phyloP scores from a whole-genome alignment of 2,329 filamentous ascomycete genomes.

The Colletotrichum tropicicola region DNA sequence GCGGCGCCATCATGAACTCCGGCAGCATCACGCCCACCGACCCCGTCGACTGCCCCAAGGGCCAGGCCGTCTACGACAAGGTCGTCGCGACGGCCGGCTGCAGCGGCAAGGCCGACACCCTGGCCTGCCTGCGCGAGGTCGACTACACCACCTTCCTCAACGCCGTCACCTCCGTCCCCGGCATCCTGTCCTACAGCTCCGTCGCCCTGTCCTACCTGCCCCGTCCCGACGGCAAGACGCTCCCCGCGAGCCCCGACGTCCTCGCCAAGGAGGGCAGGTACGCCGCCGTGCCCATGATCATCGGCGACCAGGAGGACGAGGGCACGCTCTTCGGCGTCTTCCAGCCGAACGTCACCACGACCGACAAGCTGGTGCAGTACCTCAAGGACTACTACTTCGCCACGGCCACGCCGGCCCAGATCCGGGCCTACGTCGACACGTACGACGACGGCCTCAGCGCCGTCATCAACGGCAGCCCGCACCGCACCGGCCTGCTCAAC shows the following conservation, averaged over 20 bases:
- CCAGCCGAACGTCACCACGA: conserved; percentile 66
- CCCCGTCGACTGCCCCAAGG: conserved; percentile 63
- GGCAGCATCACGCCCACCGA: conserved; percentile 60
- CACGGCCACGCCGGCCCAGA: conserved; percentile 36
- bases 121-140: conserved; percentile 63
- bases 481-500: conserved; percentile 64
- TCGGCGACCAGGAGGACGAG: conserved; percentile 73
- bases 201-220: conserved; percentile 70
- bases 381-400: conserved; percentile 39
- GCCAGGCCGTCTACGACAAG: conserved; percentile 62
- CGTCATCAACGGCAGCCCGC: conserved; percentile 67
- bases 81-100: conserved; percentile 64
- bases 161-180: conserved; percentile 67
- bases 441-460: conserved; percentile 59
- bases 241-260: conserved; percentile 63
- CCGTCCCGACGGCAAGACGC: conserved; percentile 64
- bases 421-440: conserved; percentile 59
- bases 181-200: conserved; percentile 63
- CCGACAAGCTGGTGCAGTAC: conserved; percentile 47
- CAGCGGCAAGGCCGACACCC: conserved; percentile 52
- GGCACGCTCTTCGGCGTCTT: conserved; percentile 70
- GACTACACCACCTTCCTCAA: conserved; percentile 61
- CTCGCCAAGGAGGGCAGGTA: conserved; percentile 58
- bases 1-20: conserved; percentile 71
- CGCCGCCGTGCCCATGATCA: conserved; percentile 68